A percentile compares a stretch with the other conserved stretches of the same genome.
These are phyloP conservation scores for Solanum aculeatissimum DNA, from an alignment of 305 asterid genomes.

Conservation along the genomic window DNA sequence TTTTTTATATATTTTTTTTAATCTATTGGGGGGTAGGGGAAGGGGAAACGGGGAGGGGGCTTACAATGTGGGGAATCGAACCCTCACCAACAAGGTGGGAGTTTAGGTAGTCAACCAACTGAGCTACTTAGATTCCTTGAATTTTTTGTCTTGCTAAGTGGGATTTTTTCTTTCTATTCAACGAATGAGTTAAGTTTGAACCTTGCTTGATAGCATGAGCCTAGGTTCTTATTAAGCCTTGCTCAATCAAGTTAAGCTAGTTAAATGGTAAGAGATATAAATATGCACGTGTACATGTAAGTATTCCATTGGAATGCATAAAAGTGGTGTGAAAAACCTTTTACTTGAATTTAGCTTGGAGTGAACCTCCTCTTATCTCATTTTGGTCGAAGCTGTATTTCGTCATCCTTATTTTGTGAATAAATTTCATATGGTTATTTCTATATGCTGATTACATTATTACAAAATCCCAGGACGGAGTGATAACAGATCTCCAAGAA, in stretches of 20 bases:
- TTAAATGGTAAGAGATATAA: not conserved
- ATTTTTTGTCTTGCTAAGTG: not conserved
- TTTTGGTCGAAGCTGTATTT: not conserved
- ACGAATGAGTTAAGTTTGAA: not conserved
- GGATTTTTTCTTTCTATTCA: not conserved
- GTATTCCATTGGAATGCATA: not conserved
- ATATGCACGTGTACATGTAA: not conserved
- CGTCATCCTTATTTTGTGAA: not conserved
- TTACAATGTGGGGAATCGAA: no score
- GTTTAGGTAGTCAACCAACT: no score
- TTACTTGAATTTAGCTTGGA: not conserved
- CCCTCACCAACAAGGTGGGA: no score
- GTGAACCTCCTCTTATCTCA: not conserved
- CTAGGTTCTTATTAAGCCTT: not conserved
- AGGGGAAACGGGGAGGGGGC: no score
- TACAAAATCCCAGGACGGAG: conserved; percentile 63
- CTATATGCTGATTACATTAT: not conserved
- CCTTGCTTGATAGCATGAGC: not conserved
- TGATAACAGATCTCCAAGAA: conserved; percentile 96
- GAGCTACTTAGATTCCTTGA: no score
- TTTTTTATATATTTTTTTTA: not conserved
- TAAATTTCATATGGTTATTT: not conserved
- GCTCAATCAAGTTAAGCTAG: not conserved
- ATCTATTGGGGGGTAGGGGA: no score
- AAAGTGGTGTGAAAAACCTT: not conserved